Percentiles rank a stretch among this genome's conserved stretches.
phyloP scores from a whole-genome alignment of 176 grass and related monocot genomes.

The Areca catechu region DNA sequence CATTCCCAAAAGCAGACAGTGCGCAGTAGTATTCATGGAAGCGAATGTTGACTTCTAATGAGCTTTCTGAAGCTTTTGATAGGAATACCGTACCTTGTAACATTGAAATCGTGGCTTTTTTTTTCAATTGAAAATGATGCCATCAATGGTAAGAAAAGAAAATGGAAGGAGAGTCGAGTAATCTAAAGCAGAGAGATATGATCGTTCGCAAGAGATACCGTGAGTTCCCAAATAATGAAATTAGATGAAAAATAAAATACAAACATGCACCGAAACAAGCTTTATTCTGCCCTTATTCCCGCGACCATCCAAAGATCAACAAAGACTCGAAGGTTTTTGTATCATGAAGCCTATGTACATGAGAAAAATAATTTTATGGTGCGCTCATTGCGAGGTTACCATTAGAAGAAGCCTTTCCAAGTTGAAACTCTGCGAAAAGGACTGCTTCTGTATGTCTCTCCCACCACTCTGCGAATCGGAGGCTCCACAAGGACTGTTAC shows the following conservation, averaged over 20 bases:
- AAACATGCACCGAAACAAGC: background rate
- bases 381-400: background rate
- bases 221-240: conserved; percentile 6
- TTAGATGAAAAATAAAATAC: background rate
- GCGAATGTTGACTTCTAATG: background rate
- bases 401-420: background rate
- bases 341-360: conserved; percentile 9
- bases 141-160: background rate
- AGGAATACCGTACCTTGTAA: background rate
- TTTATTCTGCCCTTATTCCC: conserved; percentile 5
- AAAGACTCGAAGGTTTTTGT: background rate
- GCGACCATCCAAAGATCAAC: background rate
- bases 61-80: background rate
- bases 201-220: background rate
- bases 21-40: background rate
- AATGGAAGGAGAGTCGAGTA: background rate
- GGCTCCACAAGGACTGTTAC: background rate
- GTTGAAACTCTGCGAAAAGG: background rate
- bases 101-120: background rate
- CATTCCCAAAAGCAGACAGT: background rate
- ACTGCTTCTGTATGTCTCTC: background rate
- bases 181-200: background rate
- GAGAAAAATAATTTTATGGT: background rate
- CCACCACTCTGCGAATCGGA: background rate
- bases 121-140: background rate